A percentile compares a stretch with the other conserved stretches of the same genome.
Evolutionary conservation across 352 stramenopile genomes (phyloP).

Genomic region (Phytopythium litorale): DNA sequence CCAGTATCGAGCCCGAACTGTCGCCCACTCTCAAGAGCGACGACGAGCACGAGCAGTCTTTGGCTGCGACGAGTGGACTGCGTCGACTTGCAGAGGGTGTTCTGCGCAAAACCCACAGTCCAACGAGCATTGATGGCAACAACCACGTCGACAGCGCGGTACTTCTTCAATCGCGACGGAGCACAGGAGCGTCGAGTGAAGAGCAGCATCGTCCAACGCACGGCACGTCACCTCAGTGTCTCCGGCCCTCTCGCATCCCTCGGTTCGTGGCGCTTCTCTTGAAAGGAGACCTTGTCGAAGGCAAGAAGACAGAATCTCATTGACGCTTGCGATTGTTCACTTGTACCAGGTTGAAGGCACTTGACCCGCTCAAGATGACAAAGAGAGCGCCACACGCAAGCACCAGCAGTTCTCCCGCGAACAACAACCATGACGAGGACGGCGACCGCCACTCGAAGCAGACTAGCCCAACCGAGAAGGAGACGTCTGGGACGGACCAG

Average conservation of each 20-base stretch:
- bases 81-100: neutral
- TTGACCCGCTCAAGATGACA: constrained; percentile 24
- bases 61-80: neutral
- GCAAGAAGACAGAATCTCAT: neutral
- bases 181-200: neutral
- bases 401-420: neutral
- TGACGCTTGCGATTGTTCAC: neutral
- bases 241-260: constrained; percentile 14
- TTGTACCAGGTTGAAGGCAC: constrained; percentile 31
- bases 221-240: constrained; percentile 7
- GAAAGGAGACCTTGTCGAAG: neutral
- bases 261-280: constrained; percentile 11
- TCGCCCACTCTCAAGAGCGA: constrained; percentile 1
- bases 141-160: neutral
- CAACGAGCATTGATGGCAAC: neutral
- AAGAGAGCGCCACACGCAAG: constrained; percentile 2
- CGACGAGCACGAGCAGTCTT: neutral
- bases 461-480: neutral
- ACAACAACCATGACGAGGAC: constrained; percentile 1
- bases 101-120: neutral
- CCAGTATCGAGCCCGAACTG: constrained; percentile 14
- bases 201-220: neutral
- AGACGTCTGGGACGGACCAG: neutral
- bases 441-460: neutral
- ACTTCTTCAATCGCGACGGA: neutral